Base-by-base conservation (phyloP, 192 early-diverging fungal species). In the Phlyctochytrium arcticum region DNA sequence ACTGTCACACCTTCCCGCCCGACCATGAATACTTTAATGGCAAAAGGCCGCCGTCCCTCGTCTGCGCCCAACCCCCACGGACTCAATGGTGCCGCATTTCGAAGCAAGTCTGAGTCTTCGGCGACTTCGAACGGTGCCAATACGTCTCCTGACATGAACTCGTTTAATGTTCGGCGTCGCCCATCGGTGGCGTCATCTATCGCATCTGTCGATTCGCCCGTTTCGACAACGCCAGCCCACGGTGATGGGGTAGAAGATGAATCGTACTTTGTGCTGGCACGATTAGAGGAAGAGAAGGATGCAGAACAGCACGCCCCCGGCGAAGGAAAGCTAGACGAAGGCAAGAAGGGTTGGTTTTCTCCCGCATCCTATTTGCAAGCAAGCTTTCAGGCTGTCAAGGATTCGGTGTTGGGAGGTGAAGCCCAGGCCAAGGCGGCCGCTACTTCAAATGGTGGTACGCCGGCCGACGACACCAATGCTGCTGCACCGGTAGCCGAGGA, bases 311-410 rank as follows among this genome's bases (percentile, higher is more conserved):
- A 50, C 0, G 30, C 48, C 23, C 35, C 12, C 5, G 53, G 51
- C 23, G 61, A 48, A 37, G 48, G 54, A 48, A 39, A 27, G 4
- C 19, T 53, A 33, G 62, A 70, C 23, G 57, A 62, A 26, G 46
- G 46, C 3, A 55, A 48, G 44, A 70, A 70, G 56, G 47, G n/a
- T 5, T 60, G 57, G 59, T 62, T 60, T 12, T 62, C 47, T 26
- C 59, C 59, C 6, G 23, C 65, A 32, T 26, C 71, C 31, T 57
- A 68, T 32, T 35, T 73, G 36, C 59, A 62, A 26, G 56, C 64
- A 1, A 68, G 71, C 34, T 73, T 73, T 32, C 50, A 59, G 60
- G 64, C 63, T 6, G 71, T 73, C 4, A 68, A 42, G 35, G 71
- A 73, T 9, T 73, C 71, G 39, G 32, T 73, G 54, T 29, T 58